phyloP scores from a whole-genome alignment of 176 grass and related monocot genomes.

The Carex kokanica region DNA sequence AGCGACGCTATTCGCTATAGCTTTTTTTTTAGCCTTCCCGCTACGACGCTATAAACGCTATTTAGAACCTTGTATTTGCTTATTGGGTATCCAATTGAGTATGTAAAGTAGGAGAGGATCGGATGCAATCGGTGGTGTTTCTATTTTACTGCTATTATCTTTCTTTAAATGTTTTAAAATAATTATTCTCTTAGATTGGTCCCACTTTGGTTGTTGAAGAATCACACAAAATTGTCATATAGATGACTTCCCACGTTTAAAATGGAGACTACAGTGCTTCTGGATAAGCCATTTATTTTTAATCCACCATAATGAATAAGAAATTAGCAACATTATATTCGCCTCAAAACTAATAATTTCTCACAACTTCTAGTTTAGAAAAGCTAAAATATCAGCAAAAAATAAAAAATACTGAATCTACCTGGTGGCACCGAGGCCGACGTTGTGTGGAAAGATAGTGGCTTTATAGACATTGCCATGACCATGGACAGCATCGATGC shows the following conservation, averaged over 20 bases:
- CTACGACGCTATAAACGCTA: no score
- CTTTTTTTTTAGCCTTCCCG: no score
- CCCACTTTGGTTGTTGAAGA: neutral
- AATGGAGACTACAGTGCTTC: neutral
- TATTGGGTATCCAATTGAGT: neutral
- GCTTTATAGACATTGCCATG: constrained; percentile 27
- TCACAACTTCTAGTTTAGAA: neutral
- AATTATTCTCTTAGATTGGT: neutral
- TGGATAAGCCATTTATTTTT: neutral
- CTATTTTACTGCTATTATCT: neutral
- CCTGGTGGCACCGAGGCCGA: constrained; percentile 38
- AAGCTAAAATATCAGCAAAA: neutral
- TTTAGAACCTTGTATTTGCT: no score
- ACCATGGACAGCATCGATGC: constrained; percentile 28
- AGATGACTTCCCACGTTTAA: neutral
- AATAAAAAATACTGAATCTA: constrained; percentile 3
- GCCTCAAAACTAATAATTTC: neutral
- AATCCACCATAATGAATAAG: neutral
- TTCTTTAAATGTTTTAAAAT: neutral
- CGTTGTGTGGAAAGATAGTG: constrained; percentile 28
- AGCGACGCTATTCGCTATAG: no score
- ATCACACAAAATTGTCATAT: constrained; percentile 7
- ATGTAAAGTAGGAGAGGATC: neutral
- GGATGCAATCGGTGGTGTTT: neutral
- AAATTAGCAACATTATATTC: neutral